Evolutionary conservation across 352 stramenopile species (phyloP).

Genomic region (Pythium monospermum): DNA sequence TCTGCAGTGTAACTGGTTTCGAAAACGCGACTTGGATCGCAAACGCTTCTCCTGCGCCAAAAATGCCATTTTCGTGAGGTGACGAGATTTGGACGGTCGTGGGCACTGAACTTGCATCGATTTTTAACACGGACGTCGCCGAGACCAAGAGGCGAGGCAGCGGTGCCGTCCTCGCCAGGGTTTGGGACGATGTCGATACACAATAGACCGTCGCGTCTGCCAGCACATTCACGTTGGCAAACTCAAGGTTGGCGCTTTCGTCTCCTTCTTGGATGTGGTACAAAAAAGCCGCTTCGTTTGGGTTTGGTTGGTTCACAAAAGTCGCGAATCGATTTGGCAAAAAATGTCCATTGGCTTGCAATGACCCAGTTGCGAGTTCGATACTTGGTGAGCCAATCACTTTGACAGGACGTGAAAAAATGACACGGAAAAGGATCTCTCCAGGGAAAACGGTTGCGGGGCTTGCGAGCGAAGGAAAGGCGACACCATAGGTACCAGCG

Average conservation of each 20-base stretch:
- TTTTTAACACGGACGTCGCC: conserved; percentile 23
- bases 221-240: conserved; percentile 40
- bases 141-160: conserved; percentile 39
- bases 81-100: conserved; percentile 61
- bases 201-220: conserved; percentile 33
- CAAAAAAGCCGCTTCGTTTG: conserved; percentile 48
- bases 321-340: conserved; percentile 42
- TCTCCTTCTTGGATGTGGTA: conserved; percentile 61
- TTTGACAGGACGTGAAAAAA: conserved; percentile 52
- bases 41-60: conserved; percentile 61
- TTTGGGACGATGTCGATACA: conserved; percentile 39
- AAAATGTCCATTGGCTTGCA: conserved; percentile 36
- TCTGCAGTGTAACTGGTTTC: conserved; percentile 52
- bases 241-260: conserved; percentile 47
- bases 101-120: conserved; percentile 53
- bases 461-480: conserved; percentile 43
- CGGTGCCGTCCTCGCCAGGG: conserved; percentile 15
- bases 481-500: conserved; percentile 55
- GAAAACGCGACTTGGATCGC: conserved; percentile 66
- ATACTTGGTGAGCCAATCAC: conserved; percentile 41
- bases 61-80: conserved; percentile 33
- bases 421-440: conserved; percentile 62
- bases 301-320: conserved; percentile 39
- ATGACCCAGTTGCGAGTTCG: conserved; percentile 52
- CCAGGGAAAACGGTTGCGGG: conserved; percentile 44